Percentiles rank a stretch among this genome's conserved stretches.
These are phyloP conservation scores for Zasmidium cellare DNA, from an alignment of 2,329 filamentous ascomycete genomes.

Conservation along the genomic window DNA sequence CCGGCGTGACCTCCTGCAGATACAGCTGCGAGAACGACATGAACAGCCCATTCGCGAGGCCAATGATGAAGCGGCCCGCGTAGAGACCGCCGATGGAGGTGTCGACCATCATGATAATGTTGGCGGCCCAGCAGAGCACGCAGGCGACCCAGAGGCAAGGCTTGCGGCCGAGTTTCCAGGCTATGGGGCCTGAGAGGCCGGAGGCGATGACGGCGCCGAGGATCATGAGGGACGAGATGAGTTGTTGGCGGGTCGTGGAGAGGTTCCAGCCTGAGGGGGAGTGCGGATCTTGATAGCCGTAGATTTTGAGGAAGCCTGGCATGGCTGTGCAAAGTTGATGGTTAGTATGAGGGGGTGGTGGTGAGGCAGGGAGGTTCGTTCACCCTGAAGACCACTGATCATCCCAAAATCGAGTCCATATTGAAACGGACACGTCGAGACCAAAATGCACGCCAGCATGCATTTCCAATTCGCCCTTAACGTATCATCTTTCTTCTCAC, in stretches of 20 bases:
- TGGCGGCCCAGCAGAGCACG: constrained; percentile 51
- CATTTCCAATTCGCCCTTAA: constrained; percentile 45
- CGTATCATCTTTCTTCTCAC: constrained; percentile 25
- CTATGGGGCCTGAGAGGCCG: constrained; percentile 40
- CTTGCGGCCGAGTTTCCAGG: constrained; percentile 46
- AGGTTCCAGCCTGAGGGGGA: constrained; percentile 36
- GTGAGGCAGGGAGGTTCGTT: constrained; percentile 30
- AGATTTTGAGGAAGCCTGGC: constrained; percentile 26
- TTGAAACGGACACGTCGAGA: constrained; percentile 54
- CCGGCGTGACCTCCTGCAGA: constrained; percentile 53
- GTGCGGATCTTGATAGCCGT: constrained; percentile 32
- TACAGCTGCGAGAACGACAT: constrained; percentile 58
- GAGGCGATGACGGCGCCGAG: constrained; percentile 48
- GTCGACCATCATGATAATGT: constrained; percentile 61
- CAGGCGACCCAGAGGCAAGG: constrained; percentile 50
- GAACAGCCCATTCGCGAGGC: constrained; percentile 58
- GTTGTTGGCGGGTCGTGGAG: constrained; percentile 42
- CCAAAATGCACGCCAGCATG: constrained; percentile 49
- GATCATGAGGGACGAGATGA: constrained; percentile 49
- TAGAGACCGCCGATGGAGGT: constrained; percentile 56
- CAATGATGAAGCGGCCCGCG: constrained; percentile 56
- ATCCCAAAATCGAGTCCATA: constrained; percentile 55
- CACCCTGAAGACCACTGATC: constrained; percentile 54
- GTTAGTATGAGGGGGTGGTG: neutral
- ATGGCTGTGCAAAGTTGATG: constrained; percentile 3